Base-by-base conservation (phyloP, 331 rosid genomes). In the Ulmus americana region DNA sequence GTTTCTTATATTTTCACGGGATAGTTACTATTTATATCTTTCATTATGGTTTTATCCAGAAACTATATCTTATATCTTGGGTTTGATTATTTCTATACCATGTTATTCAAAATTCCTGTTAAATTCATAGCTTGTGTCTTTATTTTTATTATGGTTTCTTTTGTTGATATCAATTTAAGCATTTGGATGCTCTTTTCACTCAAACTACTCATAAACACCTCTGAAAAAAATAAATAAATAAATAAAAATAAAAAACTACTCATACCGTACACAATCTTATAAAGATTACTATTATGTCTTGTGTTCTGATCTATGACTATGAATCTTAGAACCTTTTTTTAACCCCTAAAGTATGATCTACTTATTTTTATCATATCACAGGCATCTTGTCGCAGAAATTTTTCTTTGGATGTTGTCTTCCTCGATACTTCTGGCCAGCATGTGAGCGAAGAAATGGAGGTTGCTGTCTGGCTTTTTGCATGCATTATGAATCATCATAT, bases 301-400 rank as follows among this genome's bases (percentile, higher is more conserved):
- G 45, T 12, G 15, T 39, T 46, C 47, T 16, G 11, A 45, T 61
- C 58, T 38, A 11, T 13, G 13, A 5, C 55, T 44, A 22, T 45
- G 13, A 28, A 45, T 38, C 3, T 51, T 35, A 48, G 12, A 57
- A 28, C 35, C 35, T 28, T 28, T 28, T 28, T 28, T 42, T 46
- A 65, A 53, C 51, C 70, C 51, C 70, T 71, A 47, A 69, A 51
- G 62, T 48, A 51, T 55, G 52, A 67, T 68, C 50, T 66, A 12
- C 70, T 75, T 84, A 56, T 52, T 50, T 63, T 73, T 74, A 70
- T 59, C 74, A 45, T 79, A 79, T 67, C 64, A 6, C 90, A 92
- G 95, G 96, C 95, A 80, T 88, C 96, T 51, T 88, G 95, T 76
- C 94, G 98, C 56, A 83, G 95, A 84, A 89, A 80, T 68, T 86